Percentiles rank a stretch among this genome's conserved stretches.
phyloP scores from a whole-genome alignment of 148 eudicot genomes.

The Chenopodium berlandieri region DNA sequence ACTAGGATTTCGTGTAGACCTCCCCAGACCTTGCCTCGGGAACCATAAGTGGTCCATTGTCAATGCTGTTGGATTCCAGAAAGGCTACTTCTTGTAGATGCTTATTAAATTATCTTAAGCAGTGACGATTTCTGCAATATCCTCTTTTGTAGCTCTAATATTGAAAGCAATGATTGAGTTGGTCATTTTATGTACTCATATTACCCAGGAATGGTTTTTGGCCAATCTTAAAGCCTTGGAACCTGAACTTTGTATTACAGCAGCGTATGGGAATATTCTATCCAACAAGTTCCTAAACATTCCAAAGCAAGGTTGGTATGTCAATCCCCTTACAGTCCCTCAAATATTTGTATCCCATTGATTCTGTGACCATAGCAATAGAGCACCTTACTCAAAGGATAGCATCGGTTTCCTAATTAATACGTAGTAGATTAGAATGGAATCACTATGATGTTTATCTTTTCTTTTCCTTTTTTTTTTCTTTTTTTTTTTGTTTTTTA shows the following conservation, averaged over 20 bases:
- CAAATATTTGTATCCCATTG: background rate
- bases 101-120: background rate
- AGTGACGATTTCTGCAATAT: background rate
- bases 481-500: background rate
- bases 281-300: conserved; percentile 82
- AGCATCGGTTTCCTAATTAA: background rate
- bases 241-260: conserved; percentile 93
- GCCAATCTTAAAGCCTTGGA: conserved; percentile 63
- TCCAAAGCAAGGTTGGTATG: conserved; percentile 72
- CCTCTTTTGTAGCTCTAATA: background rate
- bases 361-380: background rate
- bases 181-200: conserved; percentile 16
- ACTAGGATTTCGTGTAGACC: background rate
- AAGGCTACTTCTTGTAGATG: background rate
- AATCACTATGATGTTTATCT: background rate
- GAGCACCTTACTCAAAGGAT: background rate
- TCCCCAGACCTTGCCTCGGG: background rate
- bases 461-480: background rate
- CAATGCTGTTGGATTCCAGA: background rate
- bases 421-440: too few species aligned
- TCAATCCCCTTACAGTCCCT: background rate
- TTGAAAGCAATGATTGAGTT: background rate
- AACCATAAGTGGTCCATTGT: background rate
- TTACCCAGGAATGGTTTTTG: conserved; percentile 71
- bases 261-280: conserved; percentile 94